Evolutionary conservation across 2,329 filamentous ascomycete species (phyloP), one percentile per base, ranked within the genome.

Genomic region (Nemania bipapillata): DNA sequence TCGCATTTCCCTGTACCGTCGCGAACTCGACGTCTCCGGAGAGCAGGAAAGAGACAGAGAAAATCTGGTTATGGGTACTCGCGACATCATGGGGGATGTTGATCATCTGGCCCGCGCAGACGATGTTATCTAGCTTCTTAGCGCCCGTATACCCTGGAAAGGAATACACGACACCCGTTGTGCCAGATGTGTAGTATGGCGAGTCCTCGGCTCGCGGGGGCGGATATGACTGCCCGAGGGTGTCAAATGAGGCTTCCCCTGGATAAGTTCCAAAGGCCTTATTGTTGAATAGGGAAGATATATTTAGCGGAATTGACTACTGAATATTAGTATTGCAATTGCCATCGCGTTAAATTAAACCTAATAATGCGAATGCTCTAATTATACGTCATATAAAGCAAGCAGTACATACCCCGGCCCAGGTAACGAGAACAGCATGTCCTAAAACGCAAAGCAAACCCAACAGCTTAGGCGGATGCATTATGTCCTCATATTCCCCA

Each of bases 191-290:
- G 68, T 82, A 84, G 24, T 74, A 73, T 17, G 77, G 75, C 6
- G 76, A 77, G 26, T 73, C 63, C 15, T 66, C 68, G 3, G 80
- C 55, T 17, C 71, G 67, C 1, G 79, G 77, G 12, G 76, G 76
- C 6, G 83, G 82, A 64, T 82, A 85, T 0, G 83, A 83, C 56
- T 83, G 79, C 49, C 80, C 79, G 2, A 80, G 70, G 1, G 66
- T 70, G 62, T 85, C 82, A 65, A 85, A 84, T n/a, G 80, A 76
- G 0, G 83, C 81, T 70, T 85, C 82, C 1, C 82, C 82, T 0
- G 83, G 80, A 12, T 77, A 76, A 0, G 78, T 77, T 2, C 82
- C 82, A 66, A 86, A 85, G 1, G 77, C 83, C 63, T 83, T 83
- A 72, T 85, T 85, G 76, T 86, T 84, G 75, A 82, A 83, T 49